A percentile compares a stretch with the other conserved stretches of the same genome.
These are phyloP conservation scores for Saprolegnia diclina DNA, from an alignment of 352 stramenopile genomes.

Conservation along the genomic window DNA sequence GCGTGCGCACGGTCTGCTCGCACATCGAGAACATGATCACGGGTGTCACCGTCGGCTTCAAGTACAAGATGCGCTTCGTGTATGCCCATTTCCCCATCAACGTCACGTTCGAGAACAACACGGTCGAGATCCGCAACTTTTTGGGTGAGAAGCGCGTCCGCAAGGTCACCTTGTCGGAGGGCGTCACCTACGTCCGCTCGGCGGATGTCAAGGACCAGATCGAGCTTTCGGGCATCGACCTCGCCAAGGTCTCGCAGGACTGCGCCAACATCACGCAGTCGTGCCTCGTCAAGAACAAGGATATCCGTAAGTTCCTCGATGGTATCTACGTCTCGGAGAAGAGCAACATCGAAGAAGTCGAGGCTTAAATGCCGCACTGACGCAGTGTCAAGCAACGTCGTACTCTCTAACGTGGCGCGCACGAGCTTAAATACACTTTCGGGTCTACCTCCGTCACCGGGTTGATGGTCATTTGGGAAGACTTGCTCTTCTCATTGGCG, in stretches of 20 bases:
- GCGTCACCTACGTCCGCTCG: constrained; percentile 93
- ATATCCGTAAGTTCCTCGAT: constrained; percentile 99
- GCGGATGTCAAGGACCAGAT: constrained; percentile 99
- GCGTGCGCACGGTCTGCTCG: constrained; percentile 96
- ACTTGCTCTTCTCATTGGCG: constrained; percentile 26
- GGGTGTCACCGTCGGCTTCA: constrained; percentile 96
- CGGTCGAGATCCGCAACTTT: constrained; percentile 99
- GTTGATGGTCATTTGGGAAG: constrained; percentile 66
- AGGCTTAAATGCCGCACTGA: constrained; percentile 46
- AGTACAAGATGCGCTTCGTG: constrained; percentile 99
- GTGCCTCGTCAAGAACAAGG: constrained; percentile 80
- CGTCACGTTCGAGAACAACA: constrained; percentile 90
- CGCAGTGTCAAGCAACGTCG: constrained; percentile 1
- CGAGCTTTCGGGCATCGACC: constrained; percentile 96
- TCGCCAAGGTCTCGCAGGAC: constrained; percentile 94
- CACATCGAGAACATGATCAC: constrained; percentile 99
- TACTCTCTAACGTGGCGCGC: constrained; percentile 32
- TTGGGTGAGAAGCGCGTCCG: constrained; percentile 98
- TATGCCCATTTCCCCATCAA: constrained; percentile 99
- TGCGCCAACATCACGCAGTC: constrained; percentile 79
- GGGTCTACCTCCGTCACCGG: constrained; percentile 76
- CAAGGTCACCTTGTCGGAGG: constrained; percentile 89
- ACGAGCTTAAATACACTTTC: constrained; percentile 40
- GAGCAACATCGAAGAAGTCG: constrained; percentile 69
- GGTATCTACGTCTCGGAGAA: constrained; percentile 99